Conservation (phyloP, 192 early-diverging fungal genomes). For the Linnemannia zychae region DNA sequence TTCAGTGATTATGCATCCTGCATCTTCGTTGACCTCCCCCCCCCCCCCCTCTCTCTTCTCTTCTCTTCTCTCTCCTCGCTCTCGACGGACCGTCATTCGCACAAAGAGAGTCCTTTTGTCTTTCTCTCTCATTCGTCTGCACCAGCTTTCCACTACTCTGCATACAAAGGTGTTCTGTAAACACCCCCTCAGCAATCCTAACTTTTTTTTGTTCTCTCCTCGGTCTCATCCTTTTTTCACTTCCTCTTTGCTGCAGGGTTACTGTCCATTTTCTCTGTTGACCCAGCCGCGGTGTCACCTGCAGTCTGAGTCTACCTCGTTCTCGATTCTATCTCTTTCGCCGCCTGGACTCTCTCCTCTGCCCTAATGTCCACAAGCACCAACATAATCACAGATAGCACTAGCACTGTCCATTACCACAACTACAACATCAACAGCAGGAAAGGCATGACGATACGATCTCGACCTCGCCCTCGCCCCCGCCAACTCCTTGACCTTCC, state of each 20-base stretch:
- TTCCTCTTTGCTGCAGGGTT: background rate
- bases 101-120: background rate
- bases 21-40: background rate
- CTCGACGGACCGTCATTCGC: background rate
- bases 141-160: background rate
- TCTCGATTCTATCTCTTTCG: background rate
- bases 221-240: background rate
- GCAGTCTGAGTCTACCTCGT: background rate
- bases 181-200: background rate
- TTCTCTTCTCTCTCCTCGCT: background rate
- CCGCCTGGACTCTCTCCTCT: background rate
- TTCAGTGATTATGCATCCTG: conserved; percentile 9
- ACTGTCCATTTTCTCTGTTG: conserved; percentile 7
- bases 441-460: background rate
- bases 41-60: background rate
- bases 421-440: background rate
- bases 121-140: background rate
- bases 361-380: background rate
- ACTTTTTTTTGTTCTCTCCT: background rate
- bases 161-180: background rate
- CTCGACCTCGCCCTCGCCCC: background rate
- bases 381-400: background rate
- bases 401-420: background rate
- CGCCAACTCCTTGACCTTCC: conserved; percentile 41
- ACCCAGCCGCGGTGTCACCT: background rate